These are phyloP conservation scores for Carex parvula DNA, from an alignment of 176 grass and related monocot genomes.

Conservation along the genomic window DNA sequence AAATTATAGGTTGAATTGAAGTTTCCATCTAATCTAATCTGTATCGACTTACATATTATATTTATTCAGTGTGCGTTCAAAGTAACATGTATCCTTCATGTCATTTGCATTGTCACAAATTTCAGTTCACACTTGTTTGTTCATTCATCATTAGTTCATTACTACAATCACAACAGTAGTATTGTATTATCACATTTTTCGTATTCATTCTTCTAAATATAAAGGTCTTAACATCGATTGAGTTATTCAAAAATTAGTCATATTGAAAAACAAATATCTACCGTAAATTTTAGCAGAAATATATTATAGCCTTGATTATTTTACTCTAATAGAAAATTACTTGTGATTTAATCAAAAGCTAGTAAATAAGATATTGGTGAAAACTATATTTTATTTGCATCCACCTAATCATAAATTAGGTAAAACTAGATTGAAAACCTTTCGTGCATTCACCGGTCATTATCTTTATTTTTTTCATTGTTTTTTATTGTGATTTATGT, in stretches of 20 bases:
- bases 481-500: not conserved
- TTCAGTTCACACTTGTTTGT: not conserved
- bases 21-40: too few species aligned
- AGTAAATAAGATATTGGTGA: too few species aligned
- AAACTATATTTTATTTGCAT: too few species aligned
- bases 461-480: constrained; percentile 66
- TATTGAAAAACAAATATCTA: not conserved
- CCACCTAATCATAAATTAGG: too few species aligned
- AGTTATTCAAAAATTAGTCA: not conserved
- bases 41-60: too few species aligned
- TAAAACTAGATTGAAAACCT: constrained; percentile 7
- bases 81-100: not conserved
- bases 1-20: too few species aligned
- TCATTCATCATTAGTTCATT: not conserved
- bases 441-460: constrained; percentile 60
- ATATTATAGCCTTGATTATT: too few species aligned
- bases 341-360: too few species aligned
- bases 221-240: not conserved
- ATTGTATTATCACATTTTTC: not conserved
- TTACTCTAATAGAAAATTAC: too few species aligned
- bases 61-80: too few species aligned
- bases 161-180: not conserved
- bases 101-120: not conserved
- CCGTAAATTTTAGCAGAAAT: too few species aligned
- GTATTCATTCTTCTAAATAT: not conserved